Evolutionary conservation across 495 filamentous ascomycete species (phyloP).

Genomic region (Trichoderma asperelloides): DNA sequence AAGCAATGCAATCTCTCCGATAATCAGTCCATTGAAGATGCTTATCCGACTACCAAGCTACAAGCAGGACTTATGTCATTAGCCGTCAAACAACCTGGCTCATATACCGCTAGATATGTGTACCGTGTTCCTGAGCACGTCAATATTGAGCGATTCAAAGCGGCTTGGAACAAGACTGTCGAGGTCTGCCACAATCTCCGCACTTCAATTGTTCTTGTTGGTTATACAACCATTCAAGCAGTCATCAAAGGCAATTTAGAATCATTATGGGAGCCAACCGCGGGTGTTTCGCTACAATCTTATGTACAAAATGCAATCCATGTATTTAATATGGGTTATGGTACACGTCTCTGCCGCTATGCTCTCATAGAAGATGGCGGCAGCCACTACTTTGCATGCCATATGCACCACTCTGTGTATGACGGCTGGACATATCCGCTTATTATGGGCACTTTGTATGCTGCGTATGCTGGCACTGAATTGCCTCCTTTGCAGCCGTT

Average conservation of each 20-base stretch:
- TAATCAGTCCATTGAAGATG: constrained; percentile 18
- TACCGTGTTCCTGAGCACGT: constrained; percentile 17
- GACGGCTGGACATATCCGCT: neutral
- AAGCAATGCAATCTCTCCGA: constrained; percentile 6
- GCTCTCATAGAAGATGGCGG: constrained; percentile 15
- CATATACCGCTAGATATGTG: constrained; percentile 36
- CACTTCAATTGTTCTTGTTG: constrained; percentile 47
- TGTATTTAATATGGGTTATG: constrained; percentile 8
- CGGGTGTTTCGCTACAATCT: neutral
- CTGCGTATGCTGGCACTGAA: constrained; percentile 2
- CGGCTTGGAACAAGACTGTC: constrained; percentile 44
- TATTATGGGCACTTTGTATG: neutral
- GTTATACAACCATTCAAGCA: constrained; percentile 15
- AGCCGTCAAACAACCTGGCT: constrained; percentile 17
- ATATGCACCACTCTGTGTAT: constrained; percentile 16
- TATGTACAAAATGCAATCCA: neutral
- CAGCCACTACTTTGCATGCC: constrained; percentile 39
- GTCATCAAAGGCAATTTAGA: constrained; percentile 13
- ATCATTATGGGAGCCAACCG: constrained; percentile 12
- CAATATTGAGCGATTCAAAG: constrained; percentile 33
- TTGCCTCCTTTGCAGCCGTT: constrained; percentile 5
- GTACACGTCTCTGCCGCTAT: constrained; percentile 17
- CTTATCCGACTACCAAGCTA: constrained; percentile 51
- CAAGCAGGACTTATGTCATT: constrained; percentile 38
- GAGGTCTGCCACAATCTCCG: constrained; percentile 53